phyloP scores from a whole-genome alignment of 139 green algal species.

The Monoraphidium neglectum region DNA sequence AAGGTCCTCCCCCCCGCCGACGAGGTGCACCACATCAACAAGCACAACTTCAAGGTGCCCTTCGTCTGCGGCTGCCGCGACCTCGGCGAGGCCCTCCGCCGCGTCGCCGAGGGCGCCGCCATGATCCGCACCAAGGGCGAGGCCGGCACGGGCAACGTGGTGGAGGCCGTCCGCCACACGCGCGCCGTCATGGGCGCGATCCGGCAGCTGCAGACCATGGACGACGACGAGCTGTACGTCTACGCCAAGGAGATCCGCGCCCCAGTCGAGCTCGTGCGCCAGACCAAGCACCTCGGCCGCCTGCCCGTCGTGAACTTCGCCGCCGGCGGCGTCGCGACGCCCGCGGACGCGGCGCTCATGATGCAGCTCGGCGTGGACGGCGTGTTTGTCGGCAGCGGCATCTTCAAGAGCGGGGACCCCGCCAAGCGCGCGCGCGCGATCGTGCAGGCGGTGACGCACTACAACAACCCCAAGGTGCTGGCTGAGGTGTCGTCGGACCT shows the following conservation, averaged over 20 bases:
- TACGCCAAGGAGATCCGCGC: constrained; percentile 98
- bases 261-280: constrained; percentile 92
- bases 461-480: constrained; percentile 96
- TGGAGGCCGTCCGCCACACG: constrained; percentile 97
- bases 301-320: constrained; percentile 99
- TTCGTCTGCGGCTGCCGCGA: constrained; percentile 99
- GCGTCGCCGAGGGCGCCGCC: constrained; percentile 95
- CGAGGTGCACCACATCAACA: constrained; percentile 99
- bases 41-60: constrained; percentile 99
- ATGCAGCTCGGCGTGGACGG: constrained; percentile 98
- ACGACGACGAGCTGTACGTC: constrained; percentile 99
- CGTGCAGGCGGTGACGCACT: constrained; percentile 96
- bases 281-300: constrained; percentile 88
- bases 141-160: constrained; percentile 97
- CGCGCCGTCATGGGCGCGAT: constrained; percentile 95
- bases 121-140: constrained; percentile 99
- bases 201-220: constrained; percentile 93
- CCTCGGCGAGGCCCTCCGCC: constrained; percentile 96
- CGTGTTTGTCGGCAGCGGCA: constrained; percentile 98
- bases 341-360: constrained; percentile 99
- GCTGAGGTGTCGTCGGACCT: constrained; percentile 91
- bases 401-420: constrained; percentile 98
- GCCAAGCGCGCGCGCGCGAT: constrained; percentile 79
- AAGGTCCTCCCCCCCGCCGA: constrained; percentile 98
- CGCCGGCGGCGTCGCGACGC: constrained; percentile 97